Evolutionary conservation across 768 basidiomycete genomes (phyloP).

Genomic region (Mycena leptocephala): DNA sequence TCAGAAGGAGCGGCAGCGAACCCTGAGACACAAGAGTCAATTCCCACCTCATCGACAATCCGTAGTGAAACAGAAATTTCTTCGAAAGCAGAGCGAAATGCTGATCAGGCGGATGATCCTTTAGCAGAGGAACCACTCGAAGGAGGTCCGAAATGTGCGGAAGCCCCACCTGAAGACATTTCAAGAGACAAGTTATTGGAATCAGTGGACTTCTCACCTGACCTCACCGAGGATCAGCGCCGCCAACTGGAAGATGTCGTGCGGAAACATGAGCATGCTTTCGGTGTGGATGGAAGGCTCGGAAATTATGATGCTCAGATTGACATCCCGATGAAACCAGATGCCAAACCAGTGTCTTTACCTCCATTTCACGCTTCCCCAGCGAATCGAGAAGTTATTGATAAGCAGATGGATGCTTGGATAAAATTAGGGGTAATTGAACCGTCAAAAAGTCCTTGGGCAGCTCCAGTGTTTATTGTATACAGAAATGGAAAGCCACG

Average conservation of each 20-base stretch:
- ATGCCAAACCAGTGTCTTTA: conserved; percentile 46
- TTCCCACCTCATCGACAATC: not conserved
- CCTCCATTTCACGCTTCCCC: no score
- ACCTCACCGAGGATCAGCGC: not conserved
- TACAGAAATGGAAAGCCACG: no score
- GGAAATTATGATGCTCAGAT: conserved; percentile 45
- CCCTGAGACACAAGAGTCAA: no score
- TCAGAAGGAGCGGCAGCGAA: not conserved
- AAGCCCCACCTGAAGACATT: conserved; percentile 34
- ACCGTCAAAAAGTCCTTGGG: no score
- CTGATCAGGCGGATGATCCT: conserved; percentile 22
- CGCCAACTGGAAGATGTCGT: conserved; percentile 36
- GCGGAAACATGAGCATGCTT: conserved; percentile 38
- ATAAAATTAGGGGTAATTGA: no score
- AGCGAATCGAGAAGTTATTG: no score
- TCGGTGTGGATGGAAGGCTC: conserved; percentile 49
- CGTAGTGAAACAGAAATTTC: not conserved
- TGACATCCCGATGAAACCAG: conserved; percentile 43
- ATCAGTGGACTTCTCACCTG: conserved; percentile 13
- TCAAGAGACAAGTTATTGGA: not conserved
- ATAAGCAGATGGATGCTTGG: no score
- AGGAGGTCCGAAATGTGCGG: conserved; percentile 50
- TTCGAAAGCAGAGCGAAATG: conserved; percentile 20
- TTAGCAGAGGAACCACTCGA: conserved; percentile 38
- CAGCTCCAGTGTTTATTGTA: no score